Conservation (phyloP, 345 rosid species). For the Schrenkiella parvula region DNA sequence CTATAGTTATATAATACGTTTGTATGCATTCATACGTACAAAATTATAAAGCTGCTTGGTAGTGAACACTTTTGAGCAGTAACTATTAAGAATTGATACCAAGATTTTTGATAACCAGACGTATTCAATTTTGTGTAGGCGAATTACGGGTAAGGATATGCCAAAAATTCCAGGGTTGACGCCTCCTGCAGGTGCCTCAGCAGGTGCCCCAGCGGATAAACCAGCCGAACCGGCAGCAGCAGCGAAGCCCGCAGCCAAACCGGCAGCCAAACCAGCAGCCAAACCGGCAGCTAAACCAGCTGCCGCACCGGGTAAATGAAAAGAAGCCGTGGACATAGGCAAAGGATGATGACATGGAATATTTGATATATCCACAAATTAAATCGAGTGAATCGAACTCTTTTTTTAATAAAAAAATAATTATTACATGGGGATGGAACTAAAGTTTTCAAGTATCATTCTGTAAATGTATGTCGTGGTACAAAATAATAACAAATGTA, state of each 20-base stretch:
- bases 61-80: slow-evolving; percentile 1
- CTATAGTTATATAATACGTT: background rate
- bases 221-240: background rate
- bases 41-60: background rate
- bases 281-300: background rate
- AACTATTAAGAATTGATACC: background rate
- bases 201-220: background rate
- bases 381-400: background rate
- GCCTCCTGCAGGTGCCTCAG: background rate
- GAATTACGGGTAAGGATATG: background rate
- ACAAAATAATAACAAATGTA: background rate
- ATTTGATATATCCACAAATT: background rate
- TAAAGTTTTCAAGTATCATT: background rate
- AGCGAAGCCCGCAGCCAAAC: background rate
- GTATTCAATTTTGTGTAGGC: slow-evolving; percentile 4
- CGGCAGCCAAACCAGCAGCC: background rate
- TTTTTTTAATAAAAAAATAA: background rate
- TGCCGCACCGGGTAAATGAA: background rate
- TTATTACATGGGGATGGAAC: background rate
- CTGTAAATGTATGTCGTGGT: background rate
- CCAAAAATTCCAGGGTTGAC: slow-evolving; percentile 7
- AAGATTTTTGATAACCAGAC: background rate
- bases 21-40: background rate
- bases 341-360: background rate
- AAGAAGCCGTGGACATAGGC: background rate